Evolutionary conservation across 805 yeast genomes (phyloP).

Genomic region (Zygoascus flipseniorum): DNA sequence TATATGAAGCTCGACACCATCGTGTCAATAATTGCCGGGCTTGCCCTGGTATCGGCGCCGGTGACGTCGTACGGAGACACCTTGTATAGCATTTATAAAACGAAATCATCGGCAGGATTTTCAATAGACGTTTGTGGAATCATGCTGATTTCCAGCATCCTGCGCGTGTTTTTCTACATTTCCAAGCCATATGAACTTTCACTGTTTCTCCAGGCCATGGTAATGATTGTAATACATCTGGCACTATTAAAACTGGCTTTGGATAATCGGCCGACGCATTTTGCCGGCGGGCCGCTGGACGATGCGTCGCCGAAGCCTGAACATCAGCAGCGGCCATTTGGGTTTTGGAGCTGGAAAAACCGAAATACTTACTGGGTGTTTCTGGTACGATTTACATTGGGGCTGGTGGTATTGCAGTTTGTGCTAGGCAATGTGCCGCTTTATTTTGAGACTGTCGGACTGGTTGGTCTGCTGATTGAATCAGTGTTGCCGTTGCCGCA

Average conservation of each 20-base stretch:
- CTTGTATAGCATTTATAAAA: conserved; percentile 53
- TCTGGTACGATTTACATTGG: conserved; percentile 37
- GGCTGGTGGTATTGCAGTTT: conserved; percentile 34
- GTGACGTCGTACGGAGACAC: conserved; percentile 83
- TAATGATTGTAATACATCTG: conserved; percentile 78
- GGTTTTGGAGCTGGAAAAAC: conserved; percentile 84
- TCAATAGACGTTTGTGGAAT: conserved; percentile 90
- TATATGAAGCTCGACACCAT: not conserved
- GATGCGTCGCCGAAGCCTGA: not conserved
- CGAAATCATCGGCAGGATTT: conserved; percentile 66
- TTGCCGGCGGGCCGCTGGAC: conserved; percentile 15
- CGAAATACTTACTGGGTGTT: conserved; percentile 56
- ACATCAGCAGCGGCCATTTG: conserved; percentile 31
- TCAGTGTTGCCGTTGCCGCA: conserved; percentile 36
- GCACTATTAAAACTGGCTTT: conserved; percentile 57
- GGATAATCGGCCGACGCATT: conserved; percentile 22
- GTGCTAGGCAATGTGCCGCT: conserved; percentile 29
- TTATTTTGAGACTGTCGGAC: conserved; percentile 48
- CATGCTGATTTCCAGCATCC: conserved; percentile 68
- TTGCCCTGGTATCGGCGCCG: conserved; percentile 73
- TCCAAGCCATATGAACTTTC: conserved; percentile 78
- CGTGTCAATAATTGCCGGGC: conserved; percentile 29
- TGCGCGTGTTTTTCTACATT: conserved; percentile 68
- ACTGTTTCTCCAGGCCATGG: conserved; percentile 63
- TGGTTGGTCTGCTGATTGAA: conserved; percentile 53